phyloP scores from a whole-genome alignment of 495 filamentous ascomycete species.

The Aspergillus haitiensis region DNA sequence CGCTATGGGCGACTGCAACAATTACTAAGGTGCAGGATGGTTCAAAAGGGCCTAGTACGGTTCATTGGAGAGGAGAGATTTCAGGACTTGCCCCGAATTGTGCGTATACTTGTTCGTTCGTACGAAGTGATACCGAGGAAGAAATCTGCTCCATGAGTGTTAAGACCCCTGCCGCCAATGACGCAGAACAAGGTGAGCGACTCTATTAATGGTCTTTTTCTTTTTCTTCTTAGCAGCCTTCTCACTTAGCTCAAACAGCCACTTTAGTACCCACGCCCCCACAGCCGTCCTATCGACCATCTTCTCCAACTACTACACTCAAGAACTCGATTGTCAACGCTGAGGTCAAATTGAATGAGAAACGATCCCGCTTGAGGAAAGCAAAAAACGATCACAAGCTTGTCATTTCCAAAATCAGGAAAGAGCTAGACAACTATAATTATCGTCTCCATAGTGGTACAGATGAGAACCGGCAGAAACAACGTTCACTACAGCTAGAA shows the following conservation, averaged over 20 bases:
- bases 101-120: conserved; percentile 82
- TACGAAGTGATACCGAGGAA: conserved; percentile 69
- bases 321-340: conserved; percentile 82
- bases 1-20: conserved; percentile 80
- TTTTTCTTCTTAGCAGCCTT: background rate
- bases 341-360: conserved; percentile 74
- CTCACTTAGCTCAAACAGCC: conserved; percentile 32
- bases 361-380: conserved; percentile 70
- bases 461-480: conserved; percentile 78
- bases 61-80: conserved; percentile 77
- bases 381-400: conserved; percentile 78
- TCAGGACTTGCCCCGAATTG: conserved; percentile 84
- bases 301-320: conserved; percentile 86
- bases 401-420: conserved; percentile 65
- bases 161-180: conserved; percentile 71
- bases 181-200: conserved; percentile 60
- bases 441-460: conserved; percentile 69
- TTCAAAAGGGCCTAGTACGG: conserved; percentile 53
- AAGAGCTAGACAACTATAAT: conserved; percentile 76
- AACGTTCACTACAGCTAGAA: conserved; percentile 74
- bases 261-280: conserved; percentile 44
- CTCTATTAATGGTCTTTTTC: background rate
- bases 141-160: conserved; percentile 77
- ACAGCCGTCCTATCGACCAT: conserved; percentile 67
- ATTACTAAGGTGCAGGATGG: conserved; percentile 56